Base-by-base conservation (phyloP, 331 rosid species). In the Ulmus americana region DNA sequence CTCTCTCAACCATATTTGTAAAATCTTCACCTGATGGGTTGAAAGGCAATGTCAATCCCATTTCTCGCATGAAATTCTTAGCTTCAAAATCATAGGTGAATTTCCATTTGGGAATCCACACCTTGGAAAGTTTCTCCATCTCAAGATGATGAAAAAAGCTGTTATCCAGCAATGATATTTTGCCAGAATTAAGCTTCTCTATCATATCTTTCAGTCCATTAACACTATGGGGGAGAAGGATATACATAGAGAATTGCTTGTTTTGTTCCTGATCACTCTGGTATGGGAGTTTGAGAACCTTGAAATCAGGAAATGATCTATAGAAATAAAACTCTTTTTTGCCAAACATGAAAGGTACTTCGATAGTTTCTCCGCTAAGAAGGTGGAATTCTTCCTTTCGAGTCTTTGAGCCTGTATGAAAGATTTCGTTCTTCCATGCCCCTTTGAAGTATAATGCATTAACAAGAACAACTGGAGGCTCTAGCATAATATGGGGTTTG, bases 401-500 rank as follows among this genome's bases (percentile, higher is more conserved):
- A 1, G 75, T 63, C 45, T 1, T 35, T 15, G 51, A 28, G 55
- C 63, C 52, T 14, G 42, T 20, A 41, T 20, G 22, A 20, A 20
- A 20, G 22, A 75, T 69, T 40, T 10, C 13, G 10, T n/a, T 4
- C 4, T 43, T 9, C 80, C 80, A 75, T 7, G 67, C 6, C 42
- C 71, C 75, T 49, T 64, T 75, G 49, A 69, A 69, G 43, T 50
- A 57, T 5, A 69, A 41, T 28, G 75, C 75, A 58, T 50, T 64
- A 6, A 22, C 67, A 35, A 75, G 49, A 13, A 60, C 10, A 0
- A 74, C 56, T 13, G 64, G 48, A 2, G 39, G 7, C 5, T 11
- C 1, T 22, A 14, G 73, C 18, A 0, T 5, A 0, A 35, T 45
- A 16, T 40, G 20, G 8, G 70, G 47, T 58, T 61, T 10, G 47